Evolutionary conservation across 768 basidiomycete species (phyloP), one percentile per base, ranked within the genome.

Genomic region (Lactarius evosmus): DNA sequence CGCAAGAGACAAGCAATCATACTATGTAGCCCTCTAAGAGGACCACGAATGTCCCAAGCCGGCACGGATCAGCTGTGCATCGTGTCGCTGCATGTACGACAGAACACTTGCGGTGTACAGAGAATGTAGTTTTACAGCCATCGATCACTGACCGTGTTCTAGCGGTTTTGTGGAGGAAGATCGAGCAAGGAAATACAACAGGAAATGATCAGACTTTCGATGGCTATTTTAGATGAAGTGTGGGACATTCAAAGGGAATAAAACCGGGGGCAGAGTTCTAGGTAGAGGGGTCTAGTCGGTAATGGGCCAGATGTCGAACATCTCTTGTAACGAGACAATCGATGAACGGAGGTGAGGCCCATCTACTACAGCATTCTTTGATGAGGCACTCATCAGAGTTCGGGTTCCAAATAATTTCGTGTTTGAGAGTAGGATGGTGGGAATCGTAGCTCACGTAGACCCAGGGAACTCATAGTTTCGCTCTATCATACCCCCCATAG

Each of bases 41-140:
- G 12, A 41, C 55, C 44, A 65, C 34, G 60, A 49, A 14, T 62
- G 61, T 30, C 25, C 49, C 25, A 52, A 51, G 40, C 27, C n/a
- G n/a, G n/a, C n/a, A n/a, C n/a, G n/a, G n/a, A n/a, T n/a, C 65
- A 12, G 66, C 59, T 8, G 34, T 55, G 29, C 63, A 55, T 40
- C 67, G 63, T 5, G 41, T 65, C 6, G n/a, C 53, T 66, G 0
- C 38, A 40, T 25, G 64, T 66, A 57, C 46, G 53, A 51, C 25
- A 25, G 55, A 17, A 64, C 64, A 17, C 56, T 68, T 22, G 63
- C 52, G 36, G n/a, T 68, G 29, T 66, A 65, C 52, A 65, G 49
- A 34, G n/a, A n/a, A n/a, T n/a, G n/a, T n/a, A n/a, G n/a, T n/a
- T 11, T 36, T 36, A 36, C 36, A 36, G 36, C 12, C 9, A n/a